Evolutionary conservation across 352 stramenopile genomes (phyloP), one percentile per base, ranked within the genome.

Genomic region (Sclerospora graminicola): DNA sequence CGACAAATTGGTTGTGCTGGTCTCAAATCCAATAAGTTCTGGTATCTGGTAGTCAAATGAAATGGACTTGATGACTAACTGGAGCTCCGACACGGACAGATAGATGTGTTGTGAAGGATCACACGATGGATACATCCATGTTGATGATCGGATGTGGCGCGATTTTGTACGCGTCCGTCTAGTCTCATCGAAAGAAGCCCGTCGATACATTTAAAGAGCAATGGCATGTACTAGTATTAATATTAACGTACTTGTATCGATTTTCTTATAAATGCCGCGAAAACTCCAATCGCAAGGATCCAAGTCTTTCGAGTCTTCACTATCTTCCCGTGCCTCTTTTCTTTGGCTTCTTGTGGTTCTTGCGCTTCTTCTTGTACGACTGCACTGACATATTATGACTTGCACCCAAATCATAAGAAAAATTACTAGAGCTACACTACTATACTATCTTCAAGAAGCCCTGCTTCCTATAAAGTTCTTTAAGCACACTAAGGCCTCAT

Each of bases 121-220:
- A 90, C 57, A 90, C 75, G 34, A 90, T 90, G 75, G 79, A 90
- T 54, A 87, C 79, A 26, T 75, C 79, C 0, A 73, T 88, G 46
- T 57, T 90, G 45, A 90, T 90, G 79, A 77, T 84, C 43, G 74
- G 69, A 24, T 81, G 75, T 40, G 79, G 79, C 24, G 44, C 60
- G 39, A 81, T 87, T 48, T 45, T 90, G 23, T 90, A 86, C 51
- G 46, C 59, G n/a, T 78, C 88, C 43, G 73, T 68, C 27, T 66
- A 63, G 45, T 32, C 69, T 16, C 27, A 72, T 11, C 71, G 33
- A n/a, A n/a, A n/a, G 28, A 14, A 54, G 15, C 40, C 21, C 31
- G 42, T 49, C 53, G 49, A 44, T 38, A 46, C 41, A 44, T 54
- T 41, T 50, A 28, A 46, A 28, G 26, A 49, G 16, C 44, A 42